A percentile compares a stretch with the other conserved stretches of the same genome.
phyloP scores from a whole-genome alignment of 23 red algal species.

The Pyropia yezoensis region DNA sequence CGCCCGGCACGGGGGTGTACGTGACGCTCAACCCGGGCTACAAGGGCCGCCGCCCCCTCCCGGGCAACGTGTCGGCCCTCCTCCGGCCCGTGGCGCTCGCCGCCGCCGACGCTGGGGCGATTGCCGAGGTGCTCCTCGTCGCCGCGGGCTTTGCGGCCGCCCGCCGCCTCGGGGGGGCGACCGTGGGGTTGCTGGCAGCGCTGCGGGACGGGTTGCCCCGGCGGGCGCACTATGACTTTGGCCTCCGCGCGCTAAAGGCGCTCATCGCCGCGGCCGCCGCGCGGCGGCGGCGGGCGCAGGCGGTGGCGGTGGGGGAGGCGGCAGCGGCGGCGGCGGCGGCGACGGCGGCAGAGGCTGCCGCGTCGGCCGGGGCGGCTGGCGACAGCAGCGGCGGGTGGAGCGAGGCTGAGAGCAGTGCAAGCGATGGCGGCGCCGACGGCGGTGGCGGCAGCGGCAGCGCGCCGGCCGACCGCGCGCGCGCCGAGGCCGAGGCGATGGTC shows the following conservation, averaged over 20 bases:
- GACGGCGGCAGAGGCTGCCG: too few relatives aligned
- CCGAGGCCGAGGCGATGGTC: slow-evolving; percentile 9
- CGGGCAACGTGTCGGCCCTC: slow-evolving; percentile 47
- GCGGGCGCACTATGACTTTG: slow-evolving; percentile 56
- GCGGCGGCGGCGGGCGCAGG: too few relatives aligned
- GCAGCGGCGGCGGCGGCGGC: too few relatives aligned
- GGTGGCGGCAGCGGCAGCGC: too few relatives aligned
- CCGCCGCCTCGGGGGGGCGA: slow-evolving; percentile 3
- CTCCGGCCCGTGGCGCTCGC: slow-evolving; percentile 57
- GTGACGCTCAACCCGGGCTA: slow-evolving; percentile 68
- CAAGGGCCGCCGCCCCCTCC: slow-evolving; percentile 44
- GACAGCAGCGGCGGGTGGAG: too few relatives aligned
- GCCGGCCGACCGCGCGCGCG: too few relatives aligned
- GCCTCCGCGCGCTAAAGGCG: slow-evolving; percentile 38
- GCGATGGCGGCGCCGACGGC: too few relatives aligned
- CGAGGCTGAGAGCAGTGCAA: too few relatives aligned
- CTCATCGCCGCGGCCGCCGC: slow-evolving; percentile 15
- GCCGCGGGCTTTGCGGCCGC: slow-evolving; percentile 35
- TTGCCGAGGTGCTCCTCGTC: slow-evolving; percentile 48
- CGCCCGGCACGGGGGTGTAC: slow-evolving; percentile 25
- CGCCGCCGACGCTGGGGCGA: slow-evolving; percentile 27
- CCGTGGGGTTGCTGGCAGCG: slow-evolving; percentile 21
- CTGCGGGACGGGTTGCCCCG: slow-evolving; percentile 6
- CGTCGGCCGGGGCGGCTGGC: too few relatives aligned
- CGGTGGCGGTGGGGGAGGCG: too few relatives aligned